These are phyloP conservation scores for Cyberlindnera petersonii DNA, from an alignment of 805 yeast species.

Conservation along the genomic window DNA sequence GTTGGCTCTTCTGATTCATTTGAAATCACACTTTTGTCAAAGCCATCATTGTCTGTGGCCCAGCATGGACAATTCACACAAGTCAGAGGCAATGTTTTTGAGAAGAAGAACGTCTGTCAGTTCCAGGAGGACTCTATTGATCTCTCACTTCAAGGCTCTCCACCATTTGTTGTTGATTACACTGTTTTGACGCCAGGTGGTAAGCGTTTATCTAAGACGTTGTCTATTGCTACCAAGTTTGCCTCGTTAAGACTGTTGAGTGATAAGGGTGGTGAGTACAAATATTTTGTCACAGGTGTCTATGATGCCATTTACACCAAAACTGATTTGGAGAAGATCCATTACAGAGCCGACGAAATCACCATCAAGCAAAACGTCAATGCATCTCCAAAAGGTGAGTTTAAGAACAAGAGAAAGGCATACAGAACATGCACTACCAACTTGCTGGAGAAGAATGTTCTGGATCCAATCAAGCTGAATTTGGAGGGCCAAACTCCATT, in stretches of 20 bases:
- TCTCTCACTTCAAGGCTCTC: slow-evolving; percentile 49
- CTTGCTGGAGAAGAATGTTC: slow-evolving; percentile 30
- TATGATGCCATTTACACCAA: slow-evolving; percentile 61
- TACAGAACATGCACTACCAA: slow-evolving; percentile 48
- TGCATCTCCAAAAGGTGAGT: slow-evolving; percentile 56
- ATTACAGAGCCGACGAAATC: slow-evolving; percentile 32
- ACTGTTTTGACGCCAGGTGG: slow-evolving; percentile 59
- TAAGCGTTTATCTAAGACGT: slow-evolving; percentile 30
- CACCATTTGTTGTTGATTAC: slow-evolving; percentile 70
- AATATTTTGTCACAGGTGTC: slow-evolving; percentile 55
- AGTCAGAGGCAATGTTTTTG: slow-evolving; percentile 25
- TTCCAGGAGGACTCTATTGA: slow-evolving; percentile 46
- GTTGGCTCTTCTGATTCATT: slow-evolving; percentile 34
- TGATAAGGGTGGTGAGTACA: slow-evolving; percentile 54
- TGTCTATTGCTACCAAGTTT: slow-evolving; percentile 50
- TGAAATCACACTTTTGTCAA: slow-evolving; percentile 40
- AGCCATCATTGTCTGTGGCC: slow-evolving; percentile 41
- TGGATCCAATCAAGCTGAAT: slow-evolving; percentile 53
- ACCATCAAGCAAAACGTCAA: slow-evolving; percentile 50
- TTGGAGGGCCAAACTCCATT: slow-evolving; percentile 62
- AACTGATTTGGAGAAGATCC: slow-evolving; percentile 31
- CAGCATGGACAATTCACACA: slow-evolving; percentile 30
- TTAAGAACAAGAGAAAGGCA: slow-evolving; percentile 43
- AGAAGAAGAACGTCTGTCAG: slow-evolving; percentile 43
- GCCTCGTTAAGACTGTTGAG: slow-evolving; percentile 45